Percentiles rank a stretch among this genome's conserved stretches.
phyloP scores from a whole-genome alignment of 331 rosid genomes.

The Phaseolus coccineus region DNA sequence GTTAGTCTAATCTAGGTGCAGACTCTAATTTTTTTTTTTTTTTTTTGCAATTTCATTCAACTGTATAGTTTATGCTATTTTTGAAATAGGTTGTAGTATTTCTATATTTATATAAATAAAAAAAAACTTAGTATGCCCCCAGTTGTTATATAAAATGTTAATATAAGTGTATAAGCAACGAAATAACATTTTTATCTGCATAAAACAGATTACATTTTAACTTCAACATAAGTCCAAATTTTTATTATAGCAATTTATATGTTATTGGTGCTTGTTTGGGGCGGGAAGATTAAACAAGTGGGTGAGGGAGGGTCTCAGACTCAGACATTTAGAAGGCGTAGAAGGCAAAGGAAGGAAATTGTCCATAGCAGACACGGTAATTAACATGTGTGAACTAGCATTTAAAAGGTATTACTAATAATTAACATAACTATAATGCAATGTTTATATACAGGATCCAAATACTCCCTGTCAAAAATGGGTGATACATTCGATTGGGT shows the following conservation, averaged over 20 bases:
- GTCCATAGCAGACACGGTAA: constrained; percentile 34
- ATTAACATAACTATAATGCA: constrained; percentile 12
- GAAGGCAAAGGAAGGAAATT: constrained; percentile 58
- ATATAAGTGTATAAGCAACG: too few species aligned
- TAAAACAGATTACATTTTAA: not conserved
- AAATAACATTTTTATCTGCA: too few species aligned
- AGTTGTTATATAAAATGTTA: not conserved
- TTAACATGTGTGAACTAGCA: constrained; percentile 18
- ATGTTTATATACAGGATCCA: constrained; percentile 51
- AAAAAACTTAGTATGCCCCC: too few species aligned
- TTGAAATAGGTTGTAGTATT: too few species aligned
- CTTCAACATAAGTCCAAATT: not conserved
- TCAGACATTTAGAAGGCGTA: constrained; percentile 52
- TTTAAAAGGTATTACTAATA: not conserved
- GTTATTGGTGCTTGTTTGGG: not conserved
- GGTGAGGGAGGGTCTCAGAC: not conserved
- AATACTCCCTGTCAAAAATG: constrained; percentile 46
- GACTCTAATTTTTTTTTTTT: too few species aligned
- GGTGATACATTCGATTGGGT: constrained; percentile 68
- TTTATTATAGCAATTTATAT: not conserved
- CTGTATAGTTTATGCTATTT: too few species aligned
- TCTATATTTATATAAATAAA: too few species aligned
- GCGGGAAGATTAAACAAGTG: not conserved
- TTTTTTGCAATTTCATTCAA: too few species aligned
- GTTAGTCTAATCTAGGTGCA: not conserved